Percentiles rank a stretch among this genome's conserved stretches.
phyloP scores from a whole-genome alignment of 2,329 filamentous ascomycete species.

The Botrytis byssoidea region DNA sequence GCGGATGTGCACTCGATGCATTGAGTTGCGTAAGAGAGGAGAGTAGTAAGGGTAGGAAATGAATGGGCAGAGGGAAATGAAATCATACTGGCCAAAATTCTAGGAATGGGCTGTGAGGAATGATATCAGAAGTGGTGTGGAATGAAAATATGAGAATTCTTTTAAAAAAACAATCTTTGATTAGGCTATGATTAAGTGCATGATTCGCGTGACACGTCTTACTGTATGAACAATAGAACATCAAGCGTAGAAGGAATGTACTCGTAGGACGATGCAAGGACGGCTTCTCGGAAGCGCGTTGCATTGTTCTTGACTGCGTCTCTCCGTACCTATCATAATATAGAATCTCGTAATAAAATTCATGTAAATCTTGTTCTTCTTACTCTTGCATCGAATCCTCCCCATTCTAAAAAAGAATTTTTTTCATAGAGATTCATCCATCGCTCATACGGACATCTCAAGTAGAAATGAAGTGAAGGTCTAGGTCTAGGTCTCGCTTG shows the following conservation, averaged over 20 bases:
- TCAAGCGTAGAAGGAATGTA: neutral
- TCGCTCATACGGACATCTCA: conserved; percentile 1
- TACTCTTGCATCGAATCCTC: neutral
- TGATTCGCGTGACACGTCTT: neutral
- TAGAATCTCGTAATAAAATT: neutral
- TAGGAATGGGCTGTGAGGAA: neutral
- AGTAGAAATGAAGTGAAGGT: neutral
- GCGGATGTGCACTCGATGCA: neutral
- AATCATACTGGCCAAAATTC: neutral
- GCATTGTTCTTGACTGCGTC: neutral
- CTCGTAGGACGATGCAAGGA: neutral
- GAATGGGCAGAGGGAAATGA: neutral
- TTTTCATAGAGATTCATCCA: neutral
- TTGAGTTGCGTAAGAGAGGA: neutral
- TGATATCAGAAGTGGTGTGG: neutral
- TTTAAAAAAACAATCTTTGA: neutral
- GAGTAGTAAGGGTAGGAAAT: neutral
- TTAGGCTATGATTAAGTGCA: neutral
- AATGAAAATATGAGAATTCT: neutral
- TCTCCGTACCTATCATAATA: neutral
- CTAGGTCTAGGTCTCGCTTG: neutral
- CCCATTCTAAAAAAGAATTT: neutral
- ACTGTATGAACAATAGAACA: neutral
- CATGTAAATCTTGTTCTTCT: neutral
- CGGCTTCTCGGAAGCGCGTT: neutral